These are phyloP conservation scores for Coemansia sp. DNA, from an alignment of 192 early-diverging fungal genomes.

Conservation along the genomic window DNA sequence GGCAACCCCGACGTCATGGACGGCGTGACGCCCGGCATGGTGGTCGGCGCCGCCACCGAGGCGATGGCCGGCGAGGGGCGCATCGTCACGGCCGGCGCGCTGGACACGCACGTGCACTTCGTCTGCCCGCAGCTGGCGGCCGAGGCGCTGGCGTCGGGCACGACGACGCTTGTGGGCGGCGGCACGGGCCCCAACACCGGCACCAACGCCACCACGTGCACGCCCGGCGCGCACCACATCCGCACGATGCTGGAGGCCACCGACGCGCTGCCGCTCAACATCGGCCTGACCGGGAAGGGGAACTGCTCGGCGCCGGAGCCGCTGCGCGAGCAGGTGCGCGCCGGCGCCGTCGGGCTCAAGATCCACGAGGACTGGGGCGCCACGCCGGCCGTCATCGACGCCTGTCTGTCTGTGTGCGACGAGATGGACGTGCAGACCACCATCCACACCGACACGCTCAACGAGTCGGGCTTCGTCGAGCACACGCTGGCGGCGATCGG, in stretches of 20 bases:
- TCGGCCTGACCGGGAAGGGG: slow-evolving; percentile 97
- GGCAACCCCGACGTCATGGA: slow-evolving; percentile 99
- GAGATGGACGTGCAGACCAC: slow-evolving; percentile 84
- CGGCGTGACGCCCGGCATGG: slow-evolving; percentile 86
- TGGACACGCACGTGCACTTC: slow-evolving; percentile 95
- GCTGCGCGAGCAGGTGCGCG: slow-evolving; percentile 80
- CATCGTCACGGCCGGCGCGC: slow-evolving; percentile 91
- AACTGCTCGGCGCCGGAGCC: slow-evolving; percentile 71
- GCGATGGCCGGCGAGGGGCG: slow-evolving; percentile 88
- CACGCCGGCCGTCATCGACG: slow-evolving; percentile 92
- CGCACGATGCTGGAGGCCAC: slow-evolving; percentile 90
- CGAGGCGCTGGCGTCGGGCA: slow-evolving; percentile 81
- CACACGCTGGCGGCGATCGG: slow-evolving; percentile 87
- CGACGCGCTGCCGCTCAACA: slow-evolving; percentile 87
- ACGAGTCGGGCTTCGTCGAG: slow-evolving; percentile 97
- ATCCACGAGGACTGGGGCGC: slow-evolving; percentile 98
- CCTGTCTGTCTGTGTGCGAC: slow-evolving; percentile 84
- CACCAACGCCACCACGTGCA: slow-evolving; percentile 96
- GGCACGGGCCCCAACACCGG: slow-evolving; percentile 97
- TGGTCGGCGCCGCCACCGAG: slow-evolving; percentile 87
- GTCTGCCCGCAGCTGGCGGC: slow-evolving; percentile 90
- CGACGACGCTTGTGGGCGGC: slow-evolving; percentile 86
- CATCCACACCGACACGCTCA: slow-evolving; percentile 97
- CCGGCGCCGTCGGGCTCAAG: slow-evolving; percentile 88
- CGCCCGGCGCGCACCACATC: slow-evolving; percentile 80